Percentiles rank a stretch among this genome's conserved stretches.
phyloP scores from a whole-genome alignment of 352 stramenopile species.

The Phytophthora boehmeriae region DNA sequence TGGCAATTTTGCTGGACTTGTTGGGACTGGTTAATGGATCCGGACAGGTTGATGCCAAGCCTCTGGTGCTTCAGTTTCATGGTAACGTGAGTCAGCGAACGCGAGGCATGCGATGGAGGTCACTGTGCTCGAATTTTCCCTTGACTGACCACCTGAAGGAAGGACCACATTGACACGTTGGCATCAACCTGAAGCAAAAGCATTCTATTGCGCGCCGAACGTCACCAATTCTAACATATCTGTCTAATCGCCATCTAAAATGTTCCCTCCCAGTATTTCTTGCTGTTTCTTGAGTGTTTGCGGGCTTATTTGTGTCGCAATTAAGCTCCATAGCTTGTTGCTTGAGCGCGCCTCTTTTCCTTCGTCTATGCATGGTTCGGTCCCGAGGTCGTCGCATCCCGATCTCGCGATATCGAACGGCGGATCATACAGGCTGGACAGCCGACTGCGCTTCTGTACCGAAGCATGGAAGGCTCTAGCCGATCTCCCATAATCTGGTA shows the following conservation, averaged over 20 bases:
- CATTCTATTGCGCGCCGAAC: conserved; percentile 51
- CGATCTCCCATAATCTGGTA: conserved; percentile 10
- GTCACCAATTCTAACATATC: conserved; percentile 57
- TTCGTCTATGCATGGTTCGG: conserved; percentile 37
- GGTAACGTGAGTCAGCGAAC: neutral
- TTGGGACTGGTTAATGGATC: neutral
- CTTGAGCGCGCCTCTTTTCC: conserved; percentile 18
- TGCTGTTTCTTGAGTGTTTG: conserved; percentile 13
- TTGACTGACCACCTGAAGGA: too few relatives aligned
- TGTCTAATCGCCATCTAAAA: conserved; percentile 55
- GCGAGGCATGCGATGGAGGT: too few relatives aligned
- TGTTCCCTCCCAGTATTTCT: conserved; percentile 35
- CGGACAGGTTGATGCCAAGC: conserved; percentile 1
- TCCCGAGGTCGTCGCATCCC: conserved; percentile 32
- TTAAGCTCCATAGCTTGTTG: conserved; percentile 9
- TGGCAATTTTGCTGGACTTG: neutral
- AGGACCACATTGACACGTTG: too few relatives aligned
- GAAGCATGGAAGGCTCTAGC: conserved; percentile 17
- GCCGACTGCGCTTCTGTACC: conserved; percentile 22
- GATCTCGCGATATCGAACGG: conserved; percentile 25
- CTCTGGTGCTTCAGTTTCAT: conserved; percentile 1
- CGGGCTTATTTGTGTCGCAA: conserved; percentile 15
- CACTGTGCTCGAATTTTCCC: too few relatives aligned
- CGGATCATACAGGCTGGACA: conserved; percentile 20
- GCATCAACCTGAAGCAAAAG: conserved; percentile 37